Base-by-base conservation (phyloP, 139 green algal genomes). In the Chlamydomonas incerta region DNA sequence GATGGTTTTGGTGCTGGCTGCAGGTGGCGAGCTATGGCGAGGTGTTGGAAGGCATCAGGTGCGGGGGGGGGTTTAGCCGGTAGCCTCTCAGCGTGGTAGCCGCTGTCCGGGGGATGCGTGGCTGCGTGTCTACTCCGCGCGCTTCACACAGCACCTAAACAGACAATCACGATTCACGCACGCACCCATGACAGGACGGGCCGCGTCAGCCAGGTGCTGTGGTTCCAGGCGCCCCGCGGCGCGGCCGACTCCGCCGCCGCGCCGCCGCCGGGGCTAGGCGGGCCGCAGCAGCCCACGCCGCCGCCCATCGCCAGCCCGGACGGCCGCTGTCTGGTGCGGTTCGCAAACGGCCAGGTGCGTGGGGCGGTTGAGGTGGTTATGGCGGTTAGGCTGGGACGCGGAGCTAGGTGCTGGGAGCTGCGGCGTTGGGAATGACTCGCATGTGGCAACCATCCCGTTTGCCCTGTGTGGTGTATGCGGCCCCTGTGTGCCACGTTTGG, bases 41-140 rank as follows among this genome's bases (percentile, higher is more conserved):
- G 52, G 87, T 97, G 82, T 81, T 98, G 55, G 77, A 86, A 33
- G 93, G 93, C n/a, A 31, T 85, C 21, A 33, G 77, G 77, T 83
- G 77, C 0, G 72, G 23, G 33, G 13, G 66, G 41, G 5, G 41
- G 41, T n/a, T n/a, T n/a, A n/a, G n/a, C n/a, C n/a, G n/a, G n/a
- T n/a, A n/a, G n/a, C n/a, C n/a, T n/a, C n/a, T n/a, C n/a, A n/a
- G n/a, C n/a, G n/a, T n/a, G n/a, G n/a, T n/a, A n/a, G n/a, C n/a
- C n/a, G n/a, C n/a, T n/a, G n/a, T n/a, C n/a, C n/a, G n/a, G n/a
- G n/a, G n/a, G n/a, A n/a, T n/a, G n/a, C n/a, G n/a, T n/a, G n/a
- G n/a, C n/a, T n/a, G n/a, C n/a, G n/a, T n/a, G n/a, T n/a, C n/a
- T n/a, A n/a, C n/a, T n/a, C n/a, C n/a, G n/a, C n/a, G n/a, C n/a